Evolutionary conservation across 495 filamentous ascomycete genomes (phyloP), one percentile per base, ranked within the genome.

Genomic region (Penicillium arizonense): DNA sequence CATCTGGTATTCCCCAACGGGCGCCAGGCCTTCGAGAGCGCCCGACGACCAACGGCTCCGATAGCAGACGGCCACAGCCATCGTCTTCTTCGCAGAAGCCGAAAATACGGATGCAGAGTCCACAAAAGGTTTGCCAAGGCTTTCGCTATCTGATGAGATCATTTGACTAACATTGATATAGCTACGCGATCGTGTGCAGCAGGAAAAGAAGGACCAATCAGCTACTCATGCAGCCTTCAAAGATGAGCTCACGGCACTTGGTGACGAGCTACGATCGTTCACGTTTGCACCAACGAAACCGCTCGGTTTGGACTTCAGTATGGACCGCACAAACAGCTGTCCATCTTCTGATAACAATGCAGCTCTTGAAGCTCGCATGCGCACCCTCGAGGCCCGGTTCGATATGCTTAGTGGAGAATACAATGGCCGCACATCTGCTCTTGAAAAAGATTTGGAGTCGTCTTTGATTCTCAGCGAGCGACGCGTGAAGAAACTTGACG

Each of bases 131-230:
- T 59, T 12, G 54, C 40, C 6, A 45, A 21, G 11, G 5, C n/a
- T 23, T 12, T 24, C n/a, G 12, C 16, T 39, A 16, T 43, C 6
- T 20, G 1, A 3, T 9, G 9, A 43, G 52, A 18, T 47, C 4
- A 26, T 24, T 44, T 33, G 4, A 21, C 44, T 33, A 3, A 40
- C 33, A 20, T 40, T 8, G 9, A 9, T 39, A 48, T 52, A 77
- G 73, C 82, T 97, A 30, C 89, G 94, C 39, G 90, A 97, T 68
- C 88, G 92, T 44, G 79, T 96, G 7, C 85, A 90, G 50, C 83
- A 79, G 44, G 91, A 97, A 62, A 88, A 90, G 62, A 85, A 79
- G 41, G 80, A 85, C 2, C 82, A 94, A 24, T 79, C 78, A 26
- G 77, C 82, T n/a, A 80, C 84, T 1, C 87, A 91, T 52, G 71